Evolutionary conservation across 441 rosid species (phyloP).

Genomic region (Raphanus hybrid): DNA sequence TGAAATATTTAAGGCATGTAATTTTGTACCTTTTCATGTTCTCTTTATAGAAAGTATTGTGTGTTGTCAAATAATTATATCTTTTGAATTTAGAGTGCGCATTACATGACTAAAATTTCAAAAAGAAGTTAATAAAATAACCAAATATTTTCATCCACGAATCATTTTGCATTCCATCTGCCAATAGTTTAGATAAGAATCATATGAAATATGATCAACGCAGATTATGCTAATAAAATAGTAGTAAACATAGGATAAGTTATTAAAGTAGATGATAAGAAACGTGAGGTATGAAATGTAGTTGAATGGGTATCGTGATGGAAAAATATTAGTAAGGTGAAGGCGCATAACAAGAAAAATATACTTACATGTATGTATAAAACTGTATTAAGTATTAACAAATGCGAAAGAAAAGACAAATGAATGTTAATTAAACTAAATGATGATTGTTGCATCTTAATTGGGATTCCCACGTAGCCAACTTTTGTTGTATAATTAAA

Average conservation of each 20-base stretch:
- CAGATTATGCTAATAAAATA: background rate
- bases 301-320: slow-evolving; percentile 33
- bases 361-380: background rate
- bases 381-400: slow-evolving; percentile 7
- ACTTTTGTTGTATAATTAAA: slow-evolving; percentile 37
- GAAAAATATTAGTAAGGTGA: slow-evolving; percentile 28
- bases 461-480: slow-evolving; percentile 73
- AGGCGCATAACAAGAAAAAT: slow-evolving; percentile 9
- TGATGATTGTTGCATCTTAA: slow-evolving; percentile 34
- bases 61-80: slow-evolving; percentile 16
- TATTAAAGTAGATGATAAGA: slow-evolving; percentile 43
- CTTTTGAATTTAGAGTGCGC: slow-evolving; percentile 37
- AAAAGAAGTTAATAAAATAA: background rate
- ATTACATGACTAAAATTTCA: slow-evolving; percentile 14
- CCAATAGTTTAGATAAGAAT: slow-evolving; percentile 9
- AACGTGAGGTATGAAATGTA: slow-evolving; percentile 36
- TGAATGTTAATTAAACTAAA: slow-evolving; percentile 3
- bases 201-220: background rate
- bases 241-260: slow-evolving; percentile 29
- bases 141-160: slow-evolving; percentile 24
- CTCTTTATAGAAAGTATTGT: slow-evolving; percentile 28
- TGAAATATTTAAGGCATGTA: slow-evolving; percentile 29
- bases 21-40: slow-evolving; percentile 35
- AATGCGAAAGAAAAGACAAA: slow-evolving; percentile 27
- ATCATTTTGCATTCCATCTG: slow-evolving; percentile 19